A percentile compares a stretch with the other conserved stretches of the same genome.
Conservation (phyloP, 169 alveolate genomes). For the Neospora caninum region DNA sequence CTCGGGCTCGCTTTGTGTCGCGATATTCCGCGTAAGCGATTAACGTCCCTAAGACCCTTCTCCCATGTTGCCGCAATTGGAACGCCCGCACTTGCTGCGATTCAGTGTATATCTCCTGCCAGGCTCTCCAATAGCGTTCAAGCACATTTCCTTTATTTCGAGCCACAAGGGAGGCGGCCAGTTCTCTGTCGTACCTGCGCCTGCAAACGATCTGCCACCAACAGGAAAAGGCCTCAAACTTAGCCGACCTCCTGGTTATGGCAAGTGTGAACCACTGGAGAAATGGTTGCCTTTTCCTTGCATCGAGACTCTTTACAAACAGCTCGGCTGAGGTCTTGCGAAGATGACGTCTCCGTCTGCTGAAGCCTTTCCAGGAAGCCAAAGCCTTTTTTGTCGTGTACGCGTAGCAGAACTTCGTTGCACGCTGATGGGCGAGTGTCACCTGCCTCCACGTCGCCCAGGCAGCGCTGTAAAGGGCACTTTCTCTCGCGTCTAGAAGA, state of each 20-base stretch:
- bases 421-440: background rate
- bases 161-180: background rate
- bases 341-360: background rate
- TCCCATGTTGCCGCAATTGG: background rate
- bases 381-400: background rate
- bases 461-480: background rate
- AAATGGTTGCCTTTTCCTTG: background rate
- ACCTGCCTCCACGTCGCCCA: conserved; percentile 5
- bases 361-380: background rate
- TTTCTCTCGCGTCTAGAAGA: background rate
- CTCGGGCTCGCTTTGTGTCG: background rate
- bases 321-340: background rate
- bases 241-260: background rate
- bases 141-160: background rate
- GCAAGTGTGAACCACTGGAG: background rate
- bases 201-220: background rate
- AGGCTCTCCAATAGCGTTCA: background rate
- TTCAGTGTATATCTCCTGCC: background rate
- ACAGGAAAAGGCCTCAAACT: background rate
- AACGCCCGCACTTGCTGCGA: background rate
- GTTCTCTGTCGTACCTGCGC: background rate
- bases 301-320: background rate
- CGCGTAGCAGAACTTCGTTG: background rate
- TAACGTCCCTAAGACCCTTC: background rate
- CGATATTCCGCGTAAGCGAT: conserved; percentile 8